These are phyloP conservation scores for Osmozyma mogii DNA, from an alignment of 805 yeast genomes.

Conservation along the genomic window DNA sequence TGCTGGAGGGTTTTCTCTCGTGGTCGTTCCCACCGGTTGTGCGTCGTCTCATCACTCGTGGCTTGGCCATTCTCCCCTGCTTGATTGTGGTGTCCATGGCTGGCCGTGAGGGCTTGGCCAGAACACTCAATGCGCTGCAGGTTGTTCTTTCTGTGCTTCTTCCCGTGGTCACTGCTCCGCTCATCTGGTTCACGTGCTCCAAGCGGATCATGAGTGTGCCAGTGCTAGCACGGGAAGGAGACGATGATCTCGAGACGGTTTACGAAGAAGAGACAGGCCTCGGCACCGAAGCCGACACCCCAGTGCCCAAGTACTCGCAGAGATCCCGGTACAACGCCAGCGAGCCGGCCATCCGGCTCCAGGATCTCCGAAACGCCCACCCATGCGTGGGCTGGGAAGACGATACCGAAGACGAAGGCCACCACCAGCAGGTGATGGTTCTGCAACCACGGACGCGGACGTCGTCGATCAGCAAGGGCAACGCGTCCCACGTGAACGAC, in stretches of 20 bases:
- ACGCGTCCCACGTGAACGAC: neutral
- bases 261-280: constrained; percentile 7
- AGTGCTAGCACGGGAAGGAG: constrained; percentile 23
- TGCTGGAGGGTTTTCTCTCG: constrained; percentile 78
- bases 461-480: neutral
- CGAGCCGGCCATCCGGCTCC: constrained; percentile 34
- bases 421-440: constrained; percentile 6
- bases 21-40: constrained; percentile 81
- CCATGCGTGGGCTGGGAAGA: constrained; percentile 38
- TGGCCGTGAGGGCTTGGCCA: constrained; percentile 77
- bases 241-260: constrained; percentile 15
- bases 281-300: neutral
- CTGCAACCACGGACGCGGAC: constrained; percentile 1
- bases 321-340: constrained; percentile 24
- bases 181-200: constrained; percentile 71
- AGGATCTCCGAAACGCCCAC: constrained; percentile 31
- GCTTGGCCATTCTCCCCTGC: constrained; percentile 83
- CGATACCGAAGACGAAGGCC: constrained; percentile 19
- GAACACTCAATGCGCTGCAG: constrained; percentile 71
- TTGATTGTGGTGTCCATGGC: constrained; percentile 59
- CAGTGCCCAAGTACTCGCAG: too few relatives aligned
- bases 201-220: constrained; percentile 59
- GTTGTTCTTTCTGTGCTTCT: constrained; percentile 73
- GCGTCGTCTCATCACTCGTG: constrained; percentile 70
- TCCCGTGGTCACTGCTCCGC: constrained; percentile 85